Evolutionary conservation across 768 basidiomycete species (phyloP).

Genomic region (Austroboletus festivus): DNA sequence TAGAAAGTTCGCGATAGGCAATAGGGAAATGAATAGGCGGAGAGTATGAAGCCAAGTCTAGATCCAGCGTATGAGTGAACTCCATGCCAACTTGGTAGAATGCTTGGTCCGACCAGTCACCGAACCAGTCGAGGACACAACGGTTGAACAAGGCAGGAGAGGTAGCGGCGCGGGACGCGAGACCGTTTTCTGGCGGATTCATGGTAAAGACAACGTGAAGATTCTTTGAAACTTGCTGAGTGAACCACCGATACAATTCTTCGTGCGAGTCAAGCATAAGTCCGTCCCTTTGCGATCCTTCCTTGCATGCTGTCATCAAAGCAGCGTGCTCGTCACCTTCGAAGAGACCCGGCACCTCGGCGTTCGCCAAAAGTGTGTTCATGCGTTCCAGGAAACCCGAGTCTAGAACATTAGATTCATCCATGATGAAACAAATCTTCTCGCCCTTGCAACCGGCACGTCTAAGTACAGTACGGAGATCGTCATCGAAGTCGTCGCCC

Average conservation of each 20-base stretch:
- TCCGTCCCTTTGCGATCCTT: conserved; percentile 98
- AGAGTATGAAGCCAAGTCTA: conserved; percentile 80
- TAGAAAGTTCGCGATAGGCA: conserved; percentile 75
- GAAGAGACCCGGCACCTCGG: conserved; percentile 99
- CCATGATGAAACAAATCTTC: conserved; percentile 99
- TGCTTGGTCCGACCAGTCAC: conserved; percentile 98
- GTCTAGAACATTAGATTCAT: conserved; percentile 98
- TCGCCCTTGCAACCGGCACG: conserved; percentile 97
- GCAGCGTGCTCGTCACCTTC: conserved; percentile 99
- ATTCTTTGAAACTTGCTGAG: conserved; percentile 96
- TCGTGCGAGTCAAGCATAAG: conserved; percentile 98
- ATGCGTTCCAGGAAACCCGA: conserved; percentile 99
- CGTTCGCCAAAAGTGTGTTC: conserved; percentile 98
- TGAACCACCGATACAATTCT: conserved; percentile 98
- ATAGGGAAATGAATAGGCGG: conserved; percentile 85
- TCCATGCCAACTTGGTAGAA: conserved; percentile 98
- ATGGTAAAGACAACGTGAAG: conserved; percentile 99
- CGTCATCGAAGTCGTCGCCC: conserved; percentile 97
- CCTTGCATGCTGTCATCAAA: conserved; percentile 98
- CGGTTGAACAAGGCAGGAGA: conserved; percentile 98
- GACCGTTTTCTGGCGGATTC: conserved; percentile 95
- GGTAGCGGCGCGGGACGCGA: conserved; percentile 93
- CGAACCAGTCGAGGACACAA: conserved; percentile 99
- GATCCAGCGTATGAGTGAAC: conserved; percentile 90
- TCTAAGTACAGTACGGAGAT: conserved; percentile 90